phyloP scores from a whole-genome alignment of 331 rosid genomes.

The Acacia concinna region DNA sequence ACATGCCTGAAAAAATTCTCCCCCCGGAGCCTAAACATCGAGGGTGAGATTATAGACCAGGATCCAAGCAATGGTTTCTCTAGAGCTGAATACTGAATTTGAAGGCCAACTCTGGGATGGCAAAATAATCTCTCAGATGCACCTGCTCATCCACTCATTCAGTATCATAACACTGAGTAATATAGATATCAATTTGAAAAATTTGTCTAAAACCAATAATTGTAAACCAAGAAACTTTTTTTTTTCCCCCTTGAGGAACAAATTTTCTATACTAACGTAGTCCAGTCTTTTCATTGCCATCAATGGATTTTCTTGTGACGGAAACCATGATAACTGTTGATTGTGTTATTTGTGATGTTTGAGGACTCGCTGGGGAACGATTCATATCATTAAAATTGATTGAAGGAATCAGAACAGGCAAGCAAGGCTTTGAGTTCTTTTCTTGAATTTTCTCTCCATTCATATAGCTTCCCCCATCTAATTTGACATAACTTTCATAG shows the following conservation, averaged over 20 bases:
- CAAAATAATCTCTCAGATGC: slow-evolving; percentile 62
- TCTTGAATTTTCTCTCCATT: slow-evolving; percentile 59
- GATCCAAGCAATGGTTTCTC: slow-evolving; percentile 56
- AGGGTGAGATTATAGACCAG: slow-evolving; percentile 77
- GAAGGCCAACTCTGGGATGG: slow-evolving; percentile 64
- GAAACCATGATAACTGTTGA: slow-evolving; percentile 81
- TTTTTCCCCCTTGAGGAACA: slow-evolving; percentile 3
- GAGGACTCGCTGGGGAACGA: slow-evolving; percentile 33
- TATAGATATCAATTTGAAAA: not conserved
- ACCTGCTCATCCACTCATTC: slow-evolving; percentile 47
- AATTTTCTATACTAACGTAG: slow-evolving; percentile 43
- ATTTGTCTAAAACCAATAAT: not conserved
- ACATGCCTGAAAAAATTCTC: slow-evolving; percentile 71
- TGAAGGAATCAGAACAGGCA: slow-evolving; percentile 38
- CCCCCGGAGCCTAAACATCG: slow-evolving; percentile 80
- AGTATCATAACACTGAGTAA: slow-evolving; percentile 2
- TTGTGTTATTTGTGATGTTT: slow-evolving; percentile 39
- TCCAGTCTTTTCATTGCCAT: slow-evolving; percentile 46
- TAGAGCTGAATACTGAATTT: slow-evolving; percentile 48
- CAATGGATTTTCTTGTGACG: slow-evolving; percentile 64
- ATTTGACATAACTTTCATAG: slow-evolving; percentile 73
- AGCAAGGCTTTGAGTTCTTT: slow-evolving; percentile 43
- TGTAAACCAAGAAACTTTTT: not conserved
- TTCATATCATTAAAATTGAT: slow-evolving; percentile 43
- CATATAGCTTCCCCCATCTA: slow-evolving; percentile 51